Evolutionary conservation across 2,329 filamentous ascomycete genomes (phyloP), one percentile per base, ranked within the genome.

Genomic region (Botrytis deweyae): DNA sequence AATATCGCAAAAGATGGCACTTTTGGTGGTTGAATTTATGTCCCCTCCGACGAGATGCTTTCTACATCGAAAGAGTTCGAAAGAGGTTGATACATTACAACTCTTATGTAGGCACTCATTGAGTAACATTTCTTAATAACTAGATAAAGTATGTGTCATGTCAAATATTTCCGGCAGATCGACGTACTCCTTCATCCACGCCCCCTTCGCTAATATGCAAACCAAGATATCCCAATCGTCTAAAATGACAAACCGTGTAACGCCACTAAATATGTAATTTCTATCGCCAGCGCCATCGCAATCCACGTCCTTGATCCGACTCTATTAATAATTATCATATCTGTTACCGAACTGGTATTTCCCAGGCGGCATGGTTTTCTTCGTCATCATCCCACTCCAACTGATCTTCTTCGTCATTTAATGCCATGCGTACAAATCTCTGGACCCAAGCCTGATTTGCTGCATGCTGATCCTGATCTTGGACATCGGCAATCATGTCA

Each of bases 321-420:
- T 14, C 18, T 18, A 70, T 62, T 46, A 61, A 14, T n/a, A 38
- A 62, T 72, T 36, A 69, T 72, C 61, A 55, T 12, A 55, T n/a
- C 22, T 16, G 29, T 78, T 71, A 77, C 73, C 80, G 67, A 70
- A 82, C 77, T 36, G 79, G 76, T 76, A 82, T 80, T 84, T 85
- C 81, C 86, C 86, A 77, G 76, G 82, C 74, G 79, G 83, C 59
- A 80, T 83, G 76, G 80, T 86, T 81, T 80, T 87, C 74, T 82
- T 87, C 73, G 82, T 87, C 74, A 74, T 77, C 84, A 80, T 79
- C 83, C 81, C 66, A 77, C 20, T 79, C 78, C 9, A 82, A 52
- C 52, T 78, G 75, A 76, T 82, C 80, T 55, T 81, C 80, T 74
- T 81, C 79, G 46, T 82, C 80, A 70, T 80, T 79, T 65, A 81